These are phyloP conservation scores for Pseudogymnoascus sp. DNA, from an alignment of 2,329 filamentous ascomycete genomes.

Conservation along the genomic window DNA sequence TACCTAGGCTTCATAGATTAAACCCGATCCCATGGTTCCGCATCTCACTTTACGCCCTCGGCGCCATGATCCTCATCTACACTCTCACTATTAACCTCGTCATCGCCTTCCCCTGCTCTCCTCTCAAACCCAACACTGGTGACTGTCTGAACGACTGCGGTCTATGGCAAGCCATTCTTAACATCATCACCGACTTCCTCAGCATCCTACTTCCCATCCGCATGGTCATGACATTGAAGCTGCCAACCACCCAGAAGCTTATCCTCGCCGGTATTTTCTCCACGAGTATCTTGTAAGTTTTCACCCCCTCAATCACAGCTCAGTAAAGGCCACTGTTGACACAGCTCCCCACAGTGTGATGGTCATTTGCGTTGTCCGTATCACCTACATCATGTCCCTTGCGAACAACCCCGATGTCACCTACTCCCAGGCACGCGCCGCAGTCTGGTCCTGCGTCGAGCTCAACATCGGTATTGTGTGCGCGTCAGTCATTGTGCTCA, in stretches of 20 bases:
- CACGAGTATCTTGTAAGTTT: constrained; percentile 1
- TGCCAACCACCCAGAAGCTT: not conserved
- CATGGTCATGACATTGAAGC: not conserved
- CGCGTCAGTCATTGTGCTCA: not conserved
- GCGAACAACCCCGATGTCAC: constrained; percentile 10
- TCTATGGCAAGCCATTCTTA: constrained; percentile 1
- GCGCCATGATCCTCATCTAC: not conserved
- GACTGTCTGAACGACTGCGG: not conserved
- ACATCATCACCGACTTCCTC: constrained; percentile 1
- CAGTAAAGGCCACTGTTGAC: not conserved
- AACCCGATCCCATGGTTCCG: constrained; percentile 2
- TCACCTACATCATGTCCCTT: constrained; percentile 10
- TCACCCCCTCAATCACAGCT: not conserved
- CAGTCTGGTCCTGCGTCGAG: constrained; percentile 6
- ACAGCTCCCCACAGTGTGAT: not conserved
- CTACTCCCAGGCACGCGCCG: constrained; percentile 1
- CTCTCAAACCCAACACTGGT: not conserved
- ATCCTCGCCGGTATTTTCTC: not conserved
- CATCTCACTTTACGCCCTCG: not conserved
- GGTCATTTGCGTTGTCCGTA: not conserved
- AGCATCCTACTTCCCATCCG: not conserved
- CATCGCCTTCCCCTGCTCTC: not conserved
- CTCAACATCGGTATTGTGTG: constrained; percentile 10
- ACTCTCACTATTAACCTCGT: constrained; percentile 6
- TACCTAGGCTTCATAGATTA: not conserved